Evolutionary conservation across 176 grass and related monocot species (phyloP).

Genomic region (Oryza australiensis): DNA sequence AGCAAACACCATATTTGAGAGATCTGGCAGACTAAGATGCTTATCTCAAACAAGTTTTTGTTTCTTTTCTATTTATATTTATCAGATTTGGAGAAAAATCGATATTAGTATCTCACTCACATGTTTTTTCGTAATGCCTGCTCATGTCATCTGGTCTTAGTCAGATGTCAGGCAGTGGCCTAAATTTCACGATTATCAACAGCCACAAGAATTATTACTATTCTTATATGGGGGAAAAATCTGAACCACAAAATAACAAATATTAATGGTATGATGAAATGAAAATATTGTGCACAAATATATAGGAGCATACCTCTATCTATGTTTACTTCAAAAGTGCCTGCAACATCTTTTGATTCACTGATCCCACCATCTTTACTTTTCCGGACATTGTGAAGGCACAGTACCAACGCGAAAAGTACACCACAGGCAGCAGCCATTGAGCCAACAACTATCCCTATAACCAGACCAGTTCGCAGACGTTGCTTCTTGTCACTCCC

Average conservation of each 20-base stretch:
- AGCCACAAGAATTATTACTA: neutral
- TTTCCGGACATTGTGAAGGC: slow-evolving; percentile 46
- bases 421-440: slow-evolving; percentile 59
- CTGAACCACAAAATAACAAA: neutral
- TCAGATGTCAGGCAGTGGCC: neutral
- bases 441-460: slow-evolving; percentile 65
- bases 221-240: neutral
- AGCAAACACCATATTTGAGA: neutral
- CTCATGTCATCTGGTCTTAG: neutral
- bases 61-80: neutral
- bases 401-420: slow-evolving; percentile 58
- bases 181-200: neutral
- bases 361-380: slow-evolving; percentile 49
- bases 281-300: neutral
- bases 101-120: neutral
- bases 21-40: neutral
- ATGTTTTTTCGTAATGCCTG: neutral
- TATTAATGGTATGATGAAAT: neutral
- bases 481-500: slow-evolving; percentile 58
- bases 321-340: slow-evolving; percentile 43
- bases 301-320: slow-evolving; percentile 62
- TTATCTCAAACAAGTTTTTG: neutral
- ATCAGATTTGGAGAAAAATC: neutral
- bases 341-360: slow-evolving; percentile 52
- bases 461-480: slow-evolving; percentile 52